These are phyloP conservation scores for Coemansia reversa DNA, from an alignment of 192 early-diverging fungal genomes.

Conservation along the genomic window DNA sequence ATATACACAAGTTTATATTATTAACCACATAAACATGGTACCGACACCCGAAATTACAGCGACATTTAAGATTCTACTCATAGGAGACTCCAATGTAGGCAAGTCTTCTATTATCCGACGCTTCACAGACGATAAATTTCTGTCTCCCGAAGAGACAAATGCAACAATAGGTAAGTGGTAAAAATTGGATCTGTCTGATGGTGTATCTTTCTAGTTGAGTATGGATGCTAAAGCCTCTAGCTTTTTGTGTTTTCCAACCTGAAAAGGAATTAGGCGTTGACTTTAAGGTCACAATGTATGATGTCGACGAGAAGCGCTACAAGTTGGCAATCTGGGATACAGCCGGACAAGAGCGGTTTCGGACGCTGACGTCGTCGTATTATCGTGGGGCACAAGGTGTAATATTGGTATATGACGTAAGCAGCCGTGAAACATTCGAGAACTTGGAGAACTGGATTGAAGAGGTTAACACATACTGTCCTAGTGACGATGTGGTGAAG, in stretches of 20 bases:
- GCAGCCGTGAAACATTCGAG: slow-evolving; percentile 89
- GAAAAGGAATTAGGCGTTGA: slow-evolving; percentile 73
- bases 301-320: slow-evolving; percentile 82
- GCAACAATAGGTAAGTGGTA: slow-evolving; percentile 65
- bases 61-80: slow-evolving; percentile 91
- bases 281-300: slow-evolving; percentile 93
- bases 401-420: slow-evolving; percentile 97
- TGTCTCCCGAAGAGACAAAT: slow-evolving; percentile 86
- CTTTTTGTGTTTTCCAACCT: background rate
- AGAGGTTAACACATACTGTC: slow-evolving; percentile 91
- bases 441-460: slow-evolving; percentile 92
- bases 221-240: background rate
- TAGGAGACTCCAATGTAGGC: slow-evolving; percentile 94
- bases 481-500: slow-evolving; percentile 84
- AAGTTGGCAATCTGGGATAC: slow-evolving; percentile 99
- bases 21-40: slow-evolving; percentile 1
- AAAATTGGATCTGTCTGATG: background rate
- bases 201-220: background rate
- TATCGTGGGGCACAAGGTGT: slow-evolving; percentile 98
- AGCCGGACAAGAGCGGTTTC: slow-evolving; percentile 97
- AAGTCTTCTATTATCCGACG: slow-evolving; percentile 91
- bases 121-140: slow-evolving; percentile 92
- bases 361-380: slow-evolving; percentile 95
- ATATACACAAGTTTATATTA: background rate
- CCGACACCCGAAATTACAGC: slow-evolving; percentile 58